Conservation (phyloP, 2,329 filamentous ascomycete species). For the Alternaria solani region DNA sequence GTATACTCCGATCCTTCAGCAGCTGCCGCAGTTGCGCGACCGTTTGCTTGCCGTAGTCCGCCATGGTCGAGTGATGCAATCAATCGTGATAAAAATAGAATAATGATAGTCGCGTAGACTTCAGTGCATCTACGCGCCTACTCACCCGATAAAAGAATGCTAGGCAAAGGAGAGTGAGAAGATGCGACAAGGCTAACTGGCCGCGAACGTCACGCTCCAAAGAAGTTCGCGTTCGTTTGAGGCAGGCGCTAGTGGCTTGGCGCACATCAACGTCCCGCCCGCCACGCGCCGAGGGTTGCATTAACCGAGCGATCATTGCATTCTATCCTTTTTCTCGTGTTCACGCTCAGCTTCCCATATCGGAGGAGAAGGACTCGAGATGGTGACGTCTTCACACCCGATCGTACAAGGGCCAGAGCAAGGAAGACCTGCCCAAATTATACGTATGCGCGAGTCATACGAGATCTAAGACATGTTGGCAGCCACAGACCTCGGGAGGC, state of each 20-base stretch:
- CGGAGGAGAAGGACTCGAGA: background rate
- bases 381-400: background rate
- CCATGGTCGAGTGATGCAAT: constrained; percentile 29
- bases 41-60: constrained; percentile 57
- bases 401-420: background rate
- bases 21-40: constrained; percentile 57
- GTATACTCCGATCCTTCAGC: constrained; percentile 57
- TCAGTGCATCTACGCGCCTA: background rate
- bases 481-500: background rate
- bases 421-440: background rate
- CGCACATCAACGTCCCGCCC: constrained; percentile 11
- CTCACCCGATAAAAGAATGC: background rate
- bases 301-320: constrained; percentile 14
- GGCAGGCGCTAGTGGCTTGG: constrained; percentile 18
- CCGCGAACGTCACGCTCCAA: constrained; percentile 21
- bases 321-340: background rate
- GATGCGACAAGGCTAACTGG: constrained; percentile 8
- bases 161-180: background rate
- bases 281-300: constrained; percentile 15
- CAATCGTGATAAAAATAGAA: background rate
- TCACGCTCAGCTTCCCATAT: background rate
- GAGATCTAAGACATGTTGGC: background rate
- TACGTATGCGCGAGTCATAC: background rate
- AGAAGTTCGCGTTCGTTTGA: constrained; percentile 17
- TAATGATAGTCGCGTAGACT: constrained; percentile 4